These are phyloP conservation scores for Clathrospora elynae DNA, from an alignment of 2,329 filamentous ascomycete species.

Conservation along the genomic window DNA sequence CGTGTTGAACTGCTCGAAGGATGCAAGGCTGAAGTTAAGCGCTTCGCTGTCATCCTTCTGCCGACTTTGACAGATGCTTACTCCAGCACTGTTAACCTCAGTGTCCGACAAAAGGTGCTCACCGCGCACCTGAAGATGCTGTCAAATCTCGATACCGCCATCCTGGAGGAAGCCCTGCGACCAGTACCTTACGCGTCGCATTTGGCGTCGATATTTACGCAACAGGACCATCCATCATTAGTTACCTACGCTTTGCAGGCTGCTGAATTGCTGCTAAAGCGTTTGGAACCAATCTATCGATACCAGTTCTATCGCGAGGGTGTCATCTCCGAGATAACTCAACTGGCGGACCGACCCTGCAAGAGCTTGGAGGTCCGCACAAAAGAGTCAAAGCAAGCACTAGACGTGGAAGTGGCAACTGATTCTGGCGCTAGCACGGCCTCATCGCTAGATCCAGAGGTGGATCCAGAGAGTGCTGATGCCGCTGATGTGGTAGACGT, in stretches of 20 bases:
- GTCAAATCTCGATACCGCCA: constrained; percentile 84
- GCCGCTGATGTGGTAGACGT: constrained; percentile 60
- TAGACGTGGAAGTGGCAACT: constrained; percentile 32
- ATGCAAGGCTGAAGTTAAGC: constrained; percentile 86
- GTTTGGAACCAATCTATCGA: constrained; percentile 85
- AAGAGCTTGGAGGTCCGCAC: constrained; percentile 37
- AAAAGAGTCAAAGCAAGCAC: constrained; percentile 33
- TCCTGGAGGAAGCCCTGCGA: constrained; percentile 83
- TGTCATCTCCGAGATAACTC: constrained; percentile 87
- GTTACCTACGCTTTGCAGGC: constrained; percentile 88
- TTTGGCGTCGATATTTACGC: constrained; percentile 89
- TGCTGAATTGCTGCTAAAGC: constrained; percentile 81
- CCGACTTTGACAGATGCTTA: constrained; percentile 96
- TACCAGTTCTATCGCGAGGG: constrained; percentile 98
- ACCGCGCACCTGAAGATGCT: constrained; percentile 98
- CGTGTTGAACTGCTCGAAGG: constrained; percentile 77
- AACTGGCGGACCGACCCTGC: constrained; percentile 65
- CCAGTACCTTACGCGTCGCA: constrained; percentile 95
- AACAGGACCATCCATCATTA: constrained; percentile 87
- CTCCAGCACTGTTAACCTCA: constrained; percentile 95
- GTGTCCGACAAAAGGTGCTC: constrained; percentile 91
- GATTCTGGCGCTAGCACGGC: constrained; percentile 33
- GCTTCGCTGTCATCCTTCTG: constrained; percentile 90
- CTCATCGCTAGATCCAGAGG: constrained; percentile 38
- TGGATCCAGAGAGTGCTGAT: constrained; percentile 56